A percentile compares a stretch with the other conserved stretches of the same genome.
Conservation (phyloP, 2,329 filamentous ascomycete genomes). For the Monilinia aucupariae region DNA sequence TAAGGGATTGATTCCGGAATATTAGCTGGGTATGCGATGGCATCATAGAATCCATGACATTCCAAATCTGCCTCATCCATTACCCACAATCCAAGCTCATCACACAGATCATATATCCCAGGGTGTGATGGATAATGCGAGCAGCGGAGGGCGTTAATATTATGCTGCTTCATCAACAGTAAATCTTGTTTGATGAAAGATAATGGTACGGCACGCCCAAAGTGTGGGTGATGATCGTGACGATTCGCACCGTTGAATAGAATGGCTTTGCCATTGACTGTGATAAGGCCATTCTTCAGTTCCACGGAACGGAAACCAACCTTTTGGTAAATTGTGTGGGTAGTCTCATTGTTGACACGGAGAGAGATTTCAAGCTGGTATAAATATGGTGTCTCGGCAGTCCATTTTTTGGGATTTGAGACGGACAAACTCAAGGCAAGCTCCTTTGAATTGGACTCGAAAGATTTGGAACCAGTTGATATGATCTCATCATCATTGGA, state of each 20-base stretch:
- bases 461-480: neutral
- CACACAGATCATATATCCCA: slow-evolving; percentile 53
- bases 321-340: slow-evolving; percentile 41
- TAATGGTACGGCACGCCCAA: slow-evolving; percentile 46
- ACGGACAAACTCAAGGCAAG: slow-evolving; percentile 33
- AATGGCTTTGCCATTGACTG: slow-evolving; percentile 58
- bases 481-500: slow-evolving; percentile 7
- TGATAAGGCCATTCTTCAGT: slow-evolving; percentile 53
- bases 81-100: slow-evolving; percentile 62
- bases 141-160: slow-evolving; percentile 65
- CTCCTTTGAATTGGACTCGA: neutral
- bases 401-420: slow-evolving; percentile 57
- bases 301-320: slow-evolving; percentile 62
- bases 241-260: slow-evolving; percentile 61
- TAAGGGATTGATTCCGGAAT: slow-evolving; percentile 54
- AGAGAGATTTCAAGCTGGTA: slow-evolving; percentile 50
- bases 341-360: slow-evolving; percentile 34
- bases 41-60: slow-evolving; percentile 45
- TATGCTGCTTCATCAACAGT: slow-evolving; percentile 63
- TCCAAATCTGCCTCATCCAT: slow-evolving; percentile 49
- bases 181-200: slow-evolving; percentile 57
- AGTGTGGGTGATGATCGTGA: slow-evolving; percentile 43
- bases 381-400: slow-evolving; percentile 59
- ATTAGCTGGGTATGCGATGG: slow-evolving; percentile 43
- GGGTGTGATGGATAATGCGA: slow-evolving; percentile 64